Evolutionary conservation across 2,329 filamentous ascomycete genomes (phyloP), one percentile per base, ranked within the genome.

Genomic region (Aspergillus pseudoterreus): DNA sequence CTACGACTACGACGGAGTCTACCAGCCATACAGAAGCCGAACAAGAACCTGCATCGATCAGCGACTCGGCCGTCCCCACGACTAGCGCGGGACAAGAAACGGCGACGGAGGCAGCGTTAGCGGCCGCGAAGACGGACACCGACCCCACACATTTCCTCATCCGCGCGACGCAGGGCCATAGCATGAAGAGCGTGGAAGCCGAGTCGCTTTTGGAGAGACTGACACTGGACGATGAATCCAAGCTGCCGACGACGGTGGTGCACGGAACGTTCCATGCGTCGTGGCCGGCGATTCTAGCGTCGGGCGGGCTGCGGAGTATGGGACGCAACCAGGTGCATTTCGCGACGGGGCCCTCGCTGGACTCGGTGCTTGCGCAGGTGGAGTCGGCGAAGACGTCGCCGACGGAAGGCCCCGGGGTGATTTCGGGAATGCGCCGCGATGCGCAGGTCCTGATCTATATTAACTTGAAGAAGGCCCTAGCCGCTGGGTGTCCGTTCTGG

Each of bases 161-260:
- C 73, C 90, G 94, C 63, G 94, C 94, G 24, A 96, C 95, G 66
- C 94, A 97, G 75, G 94, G 94, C 49, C 94, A 97, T 76, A 90
- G 84, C 62, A 88, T 99, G 66, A 83, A 84, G 64, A 74, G 85
- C 6, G 61, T 86, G 33, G 86, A 89, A 24, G 83, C 83, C n/a
- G 82, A 86, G 43, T 81, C 81, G 0, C 79, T 95, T 2, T 81
- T 96, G 3, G 80, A 78, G 17, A 84, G 86, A 6, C 77, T 96
- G 51, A 85, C 83, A 1, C 65, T 82, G 1, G 79, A 80, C 67
- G 6, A 79, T 64, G 21, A 82, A 24, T 51, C 57, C 10, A 61
- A 64, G 43, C 57, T 92, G 1, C 90, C 90, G 0, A 65, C 76
- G 0, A 76, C 79, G 0, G 89, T 91, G 3, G 82, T 97, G 2